These are phyloP conservation scores for Fusarium abutilonis DNA, from an alignment of 2,329 filamentous ascomycete genomes.

Conservation along the genomic window DNA sequence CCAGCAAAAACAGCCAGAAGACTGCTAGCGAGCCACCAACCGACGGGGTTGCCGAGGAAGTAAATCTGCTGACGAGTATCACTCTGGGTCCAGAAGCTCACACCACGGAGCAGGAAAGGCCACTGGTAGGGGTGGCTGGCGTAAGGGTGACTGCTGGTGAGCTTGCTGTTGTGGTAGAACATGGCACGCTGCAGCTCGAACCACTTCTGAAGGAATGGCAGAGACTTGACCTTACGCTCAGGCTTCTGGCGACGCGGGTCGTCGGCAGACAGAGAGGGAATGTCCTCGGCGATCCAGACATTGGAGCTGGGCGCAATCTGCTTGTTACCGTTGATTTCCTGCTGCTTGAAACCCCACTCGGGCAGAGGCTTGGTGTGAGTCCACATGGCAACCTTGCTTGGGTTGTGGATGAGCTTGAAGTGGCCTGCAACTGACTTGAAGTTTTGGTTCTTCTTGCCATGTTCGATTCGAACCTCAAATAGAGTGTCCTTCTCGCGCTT, in stretches of 20 bases:
- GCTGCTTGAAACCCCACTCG: conserved; percentile 96
- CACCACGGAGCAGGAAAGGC: conserved; percentile 96
- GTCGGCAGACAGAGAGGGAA: conserved; percentile 79
- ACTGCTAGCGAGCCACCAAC: conserved; percentile 96
- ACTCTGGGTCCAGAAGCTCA: conserved; percentile 99
- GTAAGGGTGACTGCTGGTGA: conserved; percentile 97
- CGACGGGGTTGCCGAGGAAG: conserved; percentile 95
- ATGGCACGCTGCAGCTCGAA: conserved; percentile 96
- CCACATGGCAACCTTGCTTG: conserved; percentile 99
- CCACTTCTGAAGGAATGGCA: conserved; percentile 94
- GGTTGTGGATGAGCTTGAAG: conserved; percentile 95
- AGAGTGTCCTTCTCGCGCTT: conserved; percentile 86
- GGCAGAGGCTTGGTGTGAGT: conserved; percentile 95
- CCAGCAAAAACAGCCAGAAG: conserved; percentile 92
- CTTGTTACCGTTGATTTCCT: conserved; percentile 99
- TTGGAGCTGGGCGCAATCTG: conserved; percentile 90
- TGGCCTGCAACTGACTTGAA: conserved; percentile 92
- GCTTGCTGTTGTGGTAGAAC: conserved; percentile 99
- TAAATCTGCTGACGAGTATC: conserved; percentile 97
- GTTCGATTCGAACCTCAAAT: conserved; percentile 91
- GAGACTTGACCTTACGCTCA: conserved; percentile 78
- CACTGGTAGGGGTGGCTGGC: conserved; percentile 94
- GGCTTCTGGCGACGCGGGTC: conserved; percentile 79
- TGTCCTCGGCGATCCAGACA: conserved; percentile 92
- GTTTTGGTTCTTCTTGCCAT: conserved; percentile 80